These are phyloP conservation scores for Amaranthus palmeri DNA, from an alignment of 148 eudicot genomes.

Conservation along the genomic window DNA sequence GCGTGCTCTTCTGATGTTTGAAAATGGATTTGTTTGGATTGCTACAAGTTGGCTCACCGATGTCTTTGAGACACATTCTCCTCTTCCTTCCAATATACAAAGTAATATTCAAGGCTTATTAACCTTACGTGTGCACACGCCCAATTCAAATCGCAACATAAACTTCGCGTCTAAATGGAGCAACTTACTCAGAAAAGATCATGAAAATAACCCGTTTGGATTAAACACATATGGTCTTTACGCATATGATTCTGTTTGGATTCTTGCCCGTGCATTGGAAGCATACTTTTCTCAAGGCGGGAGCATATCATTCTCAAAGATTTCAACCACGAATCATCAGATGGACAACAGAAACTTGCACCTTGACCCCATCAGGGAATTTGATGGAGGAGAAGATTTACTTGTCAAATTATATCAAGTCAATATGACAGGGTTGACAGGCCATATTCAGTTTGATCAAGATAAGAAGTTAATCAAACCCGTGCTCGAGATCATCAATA, in stretches of 20 bases:
- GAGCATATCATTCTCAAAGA: slow-evolving; percentile 49
- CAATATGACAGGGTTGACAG: slow-evolving; percentile 56
- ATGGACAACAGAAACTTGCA: slow-evolving; percentile 1
- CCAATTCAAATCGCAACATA: slow-evolving; percentile 41
- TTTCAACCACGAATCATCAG: slow-evolving; percentile 25
- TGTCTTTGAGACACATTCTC: slow-evolving; percentile 40
- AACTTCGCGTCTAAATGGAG: slow-evolving; percentile 46
- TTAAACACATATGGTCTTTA: slow-evolving; percentile 55
- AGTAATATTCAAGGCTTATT: slow-evolving; percentile 50
- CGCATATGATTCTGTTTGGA: slow-evolving; percentile 82
- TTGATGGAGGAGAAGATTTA: slow-evolving; percentile 55
- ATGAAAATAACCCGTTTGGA: slow-evolving; percentile 31
- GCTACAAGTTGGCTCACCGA: slow-evolving; percentile 67
- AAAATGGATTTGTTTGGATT: slow-evolving; percentile 62
- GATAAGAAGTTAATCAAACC: slow-evolving; percentile 40
- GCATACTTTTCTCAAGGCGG: slow-evolving; percentile 55
- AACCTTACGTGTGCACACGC: slow-evolving; percentile 47
- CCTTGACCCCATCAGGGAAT: slow-evolving; percentile 54
- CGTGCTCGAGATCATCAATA: slow-evolving; percentile 65
- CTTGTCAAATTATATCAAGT: slow-evolving; percentile 38
- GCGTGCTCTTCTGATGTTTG: slow-evolving; percentile 48
- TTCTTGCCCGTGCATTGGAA: slow-evolving; percentile 61
- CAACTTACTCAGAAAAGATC: slow-evolving; percentile 29
- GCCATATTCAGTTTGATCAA: slow-evolving; percentile 39
- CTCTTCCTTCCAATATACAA: slow-evolving; percentile 27